Percentiles rank a stretch among this genome's conserved stretches.
Evolutionary conservation across 768 basidiomycete species (phyloP).

Genomic region (Lactarius psammicola): DNA sequence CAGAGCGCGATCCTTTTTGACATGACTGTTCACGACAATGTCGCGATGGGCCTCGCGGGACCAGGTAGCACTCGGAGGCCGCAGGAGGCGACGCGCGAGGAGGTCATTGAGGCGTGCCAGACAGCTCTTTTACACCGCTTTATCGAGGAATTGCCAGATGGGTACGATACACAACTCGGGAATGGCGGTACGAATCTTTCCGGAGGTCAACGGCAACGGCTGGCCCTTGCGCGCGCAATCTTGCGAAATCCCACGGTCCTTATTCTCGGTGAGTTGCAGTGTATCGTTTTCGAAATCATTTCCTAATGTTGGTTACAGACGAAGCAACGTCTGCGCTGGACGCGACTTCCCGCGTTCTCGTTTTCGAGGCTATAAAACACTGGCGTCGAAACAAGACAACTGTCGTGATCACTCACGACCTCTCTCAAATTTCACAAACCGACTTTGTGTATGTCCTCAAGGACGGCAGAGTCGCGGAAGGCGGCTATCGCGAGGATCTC

Average conservation of each 20-base stretch:
- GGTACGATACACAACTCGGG: conserved; percentile 83
- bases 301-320: conserved; percentile 44
- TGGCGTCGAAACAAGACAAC: conserved; percentile 83
- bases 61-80: conserved; percentile 40
- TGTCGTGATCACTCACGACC: conserved; percentile 94
- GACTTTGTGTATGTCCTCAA: conserved; percentile 96
- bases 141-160: conserved; percentile 75
- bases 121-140: conserved; percentile 88
- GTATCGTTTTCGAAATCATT: background rate
- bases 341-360: conserved; percentile 79
- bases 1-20: conserved; percentile 83
- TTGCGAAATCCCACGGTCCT: conserved; percentile 84
- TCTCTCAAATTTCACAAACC: conserved; percentile 66
- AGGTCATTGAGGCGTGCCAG: conserved; percentile 81
- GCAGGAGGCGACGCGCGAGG: conserved; percentile 55
- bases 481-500: conserved; percentile 82
- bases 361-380: conserved; percentile 67
- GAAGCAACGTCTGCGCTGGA: conserved; percentile 86
- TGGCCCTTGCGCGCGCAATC: conserved; percentile 85
- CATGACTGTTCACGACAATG: conserved; percentile 78
- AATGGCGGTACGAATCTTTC: conserved; percentile 74
- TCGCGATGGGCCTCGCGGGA: conserved; percentile 72
- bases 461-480: conserved; percentile 75
- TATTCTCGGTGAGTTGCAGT: conserved; percentile 71
- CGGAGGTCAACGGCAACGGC: conserved; percentile 89